A percentile compares a stretch with the other conserved stretches of the same genome.
phyloP scores from a whole-genome alignment of 2,329 filamentous ascomycete species.

The Calonectria fujianensis region DNA sequence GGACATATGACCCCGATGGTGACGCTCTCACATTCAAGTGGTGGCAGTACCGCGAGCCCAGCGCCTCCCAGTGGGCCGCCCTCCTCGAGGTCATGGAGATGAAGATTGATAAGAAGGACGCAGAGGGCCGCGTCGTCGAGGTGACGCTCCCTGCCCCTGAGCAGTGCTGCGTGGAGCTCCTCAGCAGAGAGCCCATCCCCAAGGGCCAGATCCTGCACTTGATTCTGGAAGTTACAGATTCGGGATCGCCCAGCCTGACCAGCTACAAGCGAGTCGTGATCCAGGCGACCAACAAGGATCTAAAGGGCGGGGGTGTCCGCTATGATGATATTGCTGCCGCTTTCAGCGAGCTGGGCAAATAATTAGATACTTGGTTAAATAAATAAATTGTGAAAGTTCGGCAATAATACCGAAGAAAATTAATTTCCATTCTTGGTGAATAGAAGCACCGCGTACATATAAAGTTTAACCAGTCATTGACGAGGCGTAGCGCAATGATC shows the following conservation, averaged over 20 bases:
- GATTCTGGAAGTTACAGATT: constrained; percentile 69
- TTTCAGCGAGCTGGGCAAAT: constrained; percentile 24
- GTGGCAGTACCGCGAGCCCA: constrained; percentile 68
- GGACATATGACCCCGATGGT: constrained; percentile 68
- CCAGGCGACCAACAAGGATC: constrained; percentile 57
- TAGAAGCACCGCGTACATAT: not conserved
- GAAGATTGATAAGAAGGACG: constrained; percentile 48
- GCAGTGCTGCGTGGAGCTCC: constrained; percentile 59
- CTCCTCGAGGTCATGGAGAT: constrained; percentile 60
- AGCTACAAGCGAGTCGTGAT: constrained; percentile 67
- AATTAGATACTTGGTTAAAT: not conserved
- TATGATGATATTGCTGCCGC: constrained; percentile 44
- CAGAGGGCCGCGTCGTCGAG: constrained; percentile 55
- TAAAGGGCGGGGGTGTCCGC: constrained; percentile 49
- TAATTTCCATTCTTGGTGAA: not conserved
- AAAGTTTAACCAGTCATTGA: not conserved
- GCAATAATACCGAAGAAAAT: not conserved
- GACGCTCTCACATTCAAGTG: constrained; percentile 67
- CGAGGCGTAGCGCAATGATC: not conserved
- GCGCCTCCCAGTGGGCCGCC: constrained; percentile 63
- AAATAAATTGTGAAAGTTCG: not conserved
- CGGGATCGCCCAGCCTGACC: constrained; percentile 65
- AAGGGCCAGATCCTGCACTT: constrained; percentile 68
- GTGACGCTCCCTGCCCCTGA: constrained; percentile 65
- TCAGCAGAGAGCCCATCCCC: constrained; percentile 58